Base-by-base conservation (phyloP, 148 eudicot species). In the Amaranthus palmeri region DNA sequence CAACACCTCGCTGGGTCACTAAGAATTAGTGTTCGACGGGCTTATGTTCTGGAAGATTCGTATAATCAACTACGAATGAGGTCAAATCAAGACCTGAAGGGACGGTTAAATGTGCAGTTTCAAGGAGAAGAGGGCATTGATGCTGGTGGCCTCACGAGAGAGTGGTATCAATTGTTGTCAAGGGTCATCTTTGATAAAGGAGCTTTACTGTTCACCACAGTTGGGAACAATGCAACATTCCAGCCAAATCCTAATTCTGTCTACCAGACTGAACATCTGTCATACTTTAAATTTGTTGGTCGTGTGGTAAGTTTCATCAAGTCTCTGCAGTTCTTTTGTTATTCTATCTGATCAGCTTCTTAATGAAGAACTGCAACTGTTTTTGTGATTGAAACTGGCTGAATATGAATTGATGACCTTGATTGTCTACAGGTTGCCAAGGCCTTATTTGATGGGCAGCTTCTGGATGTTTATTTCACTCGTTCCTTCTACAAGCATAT, bases 101-200 rank as follows among this genome's bases (percentile, higher is more conserved):
- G 99, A 71, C 85, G 99, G 52, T 82, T 95, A 67, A 95, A 92
- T 81, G 96, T 95, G 65, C 99, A 95, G 71, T 95, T 95, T 83
- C 99, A 95, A 88, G 99, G 96, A 66, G 99, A 95, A 84, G 99
- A 95, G 80, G 99, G 99, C 74, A 95, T 95, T 80, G 99, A 95
- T 86, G 99, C 99, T 77, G 99, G 99, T 79, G 99, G 99, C 67
- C 88, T 95, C 74, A 95, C 99, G 3, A 85, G 99, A 79, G 99
- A 95, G 80, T 95, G 99, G 99, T 95, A 95, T 85, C 99, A 90
- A 81, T 65, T 92, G 51, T 82, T 95, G 52, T 95, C 99, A 18
- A 88, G 99, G 85, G 97, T 92, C 54, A 80, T 95, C 49, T 95
- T 95, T 81, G 99, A 95, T 78, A 95, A 92, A 83, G 96, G 97